Evolutionary conservation across 1,139 yeast genomes (phyloP), one percentile per base, ranked within the genome.

Genomic region (Protomyces lactucae-debilis): DNA sequence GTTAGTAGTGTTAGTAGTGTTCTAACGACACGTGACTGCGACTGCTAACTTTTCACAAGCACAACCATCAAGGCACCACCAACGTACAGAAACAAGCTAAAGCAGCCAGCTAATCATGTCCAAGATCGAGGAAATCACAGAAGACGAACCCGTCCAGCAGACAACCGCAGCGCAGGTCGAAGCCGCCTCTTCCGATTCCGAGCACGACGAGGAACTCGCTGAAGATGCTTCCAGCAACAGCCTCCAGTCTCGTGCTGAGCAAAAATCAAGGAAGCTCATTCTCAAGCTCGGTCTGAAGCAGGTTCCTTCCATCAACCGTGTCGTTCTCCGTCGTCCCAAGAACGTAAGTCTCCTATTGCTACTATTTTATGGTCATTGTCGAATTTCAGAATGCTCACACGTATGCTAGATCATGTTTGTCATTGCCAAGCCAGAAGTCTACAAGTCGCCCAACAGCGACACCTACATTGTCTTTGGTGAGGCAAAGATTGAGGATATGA

Each of bases 401-500:
- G 12, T 16, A 6, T 9, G 8, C 12, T 36, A 60, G 65, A 66
- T 70, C 76, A 88, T 91, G 77, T 86, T 88, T 78, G 96, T 96
- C 76, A 89, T 93, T 80, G 95, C 89, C 78, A 78, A 80, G 72
- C 99, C 99, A 77, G 98, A 92, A 73, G 99, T 93, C 68, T 93
- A 83, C 95, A 89, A 84, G 80, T 86, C 96, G 70, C 79, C 80
- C 61, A 83, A 87, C 73, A 95, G 96, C 75, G 97, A 97, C 77
- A 86, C 96, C 73, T 93, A 88, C 82, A 86, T 93, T 73, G 97
- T 93, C 71, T 92, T 93, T 74, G 99, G 99, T 80, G 98, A 92
- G 81, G 96, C 97, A 77, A 89, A 90, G 85, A 88, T 89, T 72
- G 97, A 91, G 77, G 95, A 90, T 81, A 80, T 88, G 79, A 85